phyloP scores from a whole-genome alignment of 345 rosid genomes.

The Gossypium raimondii region DNA sequence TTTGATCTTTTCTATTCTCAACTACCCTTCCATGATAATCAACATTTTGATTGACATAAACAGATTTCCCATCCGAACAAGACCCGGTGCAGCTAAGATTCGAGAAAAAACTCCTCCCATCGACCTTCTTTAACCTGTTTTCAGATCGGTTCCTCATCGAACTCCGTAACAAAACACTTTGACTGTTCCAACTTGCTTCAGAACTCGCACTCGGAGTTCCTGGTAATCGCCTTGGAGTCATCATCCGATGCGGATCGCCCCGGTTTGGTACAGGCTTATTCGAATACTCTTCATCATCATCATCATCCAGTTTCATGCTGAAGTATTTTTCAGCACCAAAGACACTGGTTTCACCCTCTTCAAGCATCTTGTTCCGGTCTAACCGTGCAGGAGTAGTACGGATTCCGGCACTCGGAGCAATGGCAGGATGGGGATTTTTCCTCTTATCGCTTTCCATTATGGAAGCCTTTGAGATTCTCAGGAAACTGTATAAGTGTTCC shows the following conservation, averaged over 20 bases:
- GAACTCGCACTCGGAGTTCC: slow-evolving; percentile 46
- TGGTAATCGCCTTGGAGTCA: slow-evolving; percentile 27
- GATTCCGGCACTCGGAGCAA: not conserved
- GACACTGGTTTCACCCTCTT: slow-evolving; percentile 41
- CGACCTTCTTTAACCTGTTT: slow-evolving; percentile 25
- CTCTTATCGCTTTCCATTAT: slow-evolving; percentile 6
- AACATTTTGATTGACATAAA: slow-evolving; percentile 17
- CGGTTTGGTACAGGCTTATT: slow-evolving; percentile 12
- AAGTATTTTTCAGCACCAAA: slow-evolving; percentile 57
- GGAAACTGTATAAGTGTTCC: not conserved
- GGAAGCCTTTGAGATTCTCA: not conserved
- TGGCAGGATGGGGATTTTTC: slow-evolving; percentile 8
- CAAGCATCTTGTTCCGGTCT: slow-evolving; percentile 21
- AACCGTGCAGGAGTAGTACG: slow-evolving; percentile 13
- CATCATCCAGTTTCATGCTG: slow-evolving; percentile 37
- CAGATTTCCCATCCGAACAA: slow-evolving; percentile 49
- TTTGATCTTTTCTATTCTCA: slow-evolving; percentile 13
- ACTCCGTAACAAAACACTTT: slow-evolving; percentile 28
- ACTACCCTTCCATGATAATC: slow-evolving; percentile 16
- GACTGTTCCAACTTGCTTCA: slow-evolving; percentile 49
- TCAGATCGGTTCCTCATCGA: slow-evolving; percentile 21
- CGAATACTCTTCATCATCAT: not conserved
- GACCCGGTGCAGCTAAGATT: slow-evolving; percentile 44
- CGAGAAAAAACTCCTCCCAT: slow-evolving; percentile 36
- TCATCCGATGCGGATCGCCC: slow-evolving; percentile 23